Evolutionary conservation across 768 basidiomycete genomes (phyloP).

Genomic region (Lyophyllum shimeji): DNA sequence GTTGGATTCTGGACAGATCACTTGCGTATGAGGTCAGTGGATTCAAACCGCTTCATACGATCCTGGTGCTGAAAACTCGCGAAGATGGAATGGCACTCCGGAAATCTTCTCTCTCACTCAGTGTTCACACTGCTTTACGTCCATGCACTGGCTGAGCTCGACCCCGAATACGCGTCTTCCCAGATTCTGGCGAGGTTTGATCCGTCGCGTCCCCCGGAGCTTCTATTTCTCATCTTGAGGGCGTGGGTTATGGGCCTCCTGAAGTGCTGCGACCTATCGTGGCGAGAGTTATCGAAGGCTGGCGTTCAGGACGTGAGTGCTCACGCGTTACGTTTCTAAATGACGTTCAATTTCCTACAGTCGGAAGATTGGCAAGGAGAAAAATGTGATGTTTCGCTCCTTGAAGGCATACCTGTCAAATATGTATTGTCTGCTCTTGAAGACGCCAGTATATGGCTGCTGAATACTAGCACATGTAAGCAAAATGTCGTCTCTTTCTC

Average conservation of each 20-base stretch:
- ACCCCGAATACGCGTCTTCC: conserved; percentile 48
- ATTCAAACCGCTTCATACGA: background rate
- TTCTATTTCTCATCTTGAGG: conserved; percentile 68
- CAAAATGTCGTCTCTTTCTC: background rate
- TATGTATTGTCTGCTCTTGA: conserved; percentile 57
- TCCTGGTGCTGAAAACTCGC: conserved; percentile 4
- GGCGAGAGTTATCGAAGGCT: conserved; percentile 79
- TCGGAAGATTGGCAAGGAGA: conserved; percentile 90
- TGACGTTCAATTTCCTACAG: conserved; percentile 35
- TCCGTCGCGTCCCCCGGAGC: conserved; percentile 52
- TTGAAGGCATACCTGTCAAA: conserved; percentile 59
- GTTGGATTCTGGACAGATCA: conserved; percentile 83
- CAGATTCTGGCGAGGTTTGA: conserved; percentile 30
- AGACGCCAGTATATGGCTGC: conserved; percentile 62
- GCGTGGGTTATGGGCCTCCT: conserved; percentile 66
- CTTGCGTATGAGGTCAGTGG: conserved; percentile 73
- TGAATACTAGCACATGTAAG: conserved; percentile 41
- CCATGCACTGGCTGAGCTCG: conserved; percentile 60
- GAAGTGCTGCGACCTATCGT: conserved; percentile 81
- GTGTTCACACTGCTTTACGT: conserved; percentile 79
- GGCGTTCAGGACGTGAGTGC: conserved; percentile 73
- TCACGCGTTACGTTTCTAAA: conserved; percentile 15
- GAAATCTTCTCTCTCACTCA: conserved; percentile 83
- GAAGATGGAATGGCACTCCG: conserved; percentile 87
- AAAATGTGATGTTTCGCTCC: conserved; percentile 77